These are phyloP conservation scores for Vigna radiata DNA, from an alignment of 306 rosid genomes.

Conservation along the genomic window DNA sequence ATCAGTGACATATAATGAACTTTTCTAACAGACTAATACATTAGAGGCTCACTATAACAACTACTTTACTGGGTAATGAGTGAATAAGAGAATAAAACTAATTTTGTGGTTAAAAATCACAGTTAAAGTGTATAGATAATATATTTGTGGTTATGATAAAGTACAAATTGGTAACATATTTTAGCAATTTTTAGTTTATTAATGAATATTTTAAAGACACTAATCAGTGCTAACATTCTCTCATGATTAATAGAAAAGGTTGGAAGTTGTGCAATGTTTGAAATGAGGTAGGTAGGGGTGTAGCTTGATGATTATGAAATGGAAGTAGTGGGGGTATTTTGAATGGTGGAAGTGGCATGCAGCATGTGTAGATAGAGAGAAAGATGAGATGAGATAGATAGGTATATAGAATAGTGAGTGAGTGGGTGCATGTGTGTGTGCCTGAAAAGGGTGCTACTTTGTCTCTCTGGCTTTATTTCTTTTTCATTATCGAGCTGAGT, in stretches of 20 bases:
- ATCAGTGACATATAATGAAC: background rate
- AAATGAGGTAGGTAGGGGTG: constrained; percentile 34
- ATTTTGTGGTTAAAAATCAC: background rate
- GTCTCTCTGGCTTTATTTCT: constrained; percentile 60
- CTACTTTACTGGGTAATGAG: no score
- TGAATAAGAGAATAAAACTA: no score
- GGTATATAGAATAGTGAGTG: constrained; percentile 29
- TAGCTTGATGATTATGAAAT: constrained; percentile 41
- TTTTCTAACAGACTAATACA: background rate
- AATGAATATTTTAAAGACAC: background rate
- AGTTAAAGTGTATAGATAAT: background rate
- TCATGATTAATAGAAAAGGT: background rate
- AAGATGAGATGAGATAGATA: constrained; percentile 13
- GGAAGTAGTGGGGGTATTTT: constrained; percentile 17
- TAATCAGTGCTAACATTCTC: background rate
- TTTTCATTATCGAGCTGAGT: constrained; percentile 51
- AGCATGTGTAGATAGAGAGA: constrained; percentile 14
- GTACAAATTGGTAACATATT: background rate
- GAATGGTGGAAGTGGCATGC: constrained; percentile 42
- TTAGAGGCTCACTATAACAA: background rate
- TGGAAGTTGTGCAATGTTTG: constrained; percentile 31
- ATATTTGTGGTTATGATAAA: background rate
- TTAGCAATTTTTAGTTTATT: background rate
- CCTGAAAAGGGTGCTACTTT: constrained; percentile 69
- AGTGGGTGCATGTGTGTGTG: constrained; percentile 32